Base-by-base conservation (phyloP, 257 asterid genomes). In the Lycium barbarum region DNA sequence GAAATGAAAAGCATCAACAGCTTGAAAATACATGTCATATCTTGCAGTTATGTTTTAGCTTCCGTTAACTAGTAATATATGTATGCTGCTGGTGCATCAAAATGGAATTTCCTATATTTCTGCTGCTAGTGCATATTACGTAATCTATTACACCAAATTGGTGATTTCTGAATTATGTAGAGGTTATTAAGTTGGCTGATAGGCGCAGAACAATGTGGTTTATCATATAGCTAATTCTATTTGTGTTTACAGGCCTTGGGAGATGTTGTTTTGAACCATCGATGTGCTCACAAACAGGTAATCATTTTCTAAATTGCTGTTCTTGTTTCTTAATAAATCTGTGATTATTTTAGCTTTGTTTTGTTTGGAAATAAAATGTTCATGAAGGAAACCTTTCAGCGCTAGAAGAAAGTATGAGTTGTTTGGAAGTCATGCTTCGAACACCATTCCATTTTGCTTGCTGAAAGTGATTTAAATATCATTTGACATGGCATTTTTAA, bases 241-340 rank as follows among this genome's bases (percentile, higher is more conserved):
- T 63, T 79, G 57, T 84, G 68, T 78, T 49, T 79, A 59, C 86
- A 88, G 92, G 90, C 86, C 84, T 86, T 89, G 89, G 92, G 88
- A 83, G 92, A 89, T 61, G 90, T 83, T 40, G 92, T 89, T 58
- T 84, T 89, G 86, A 89, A 89, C 63, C 92, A 89, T 87, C 86
- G 92, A 67, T 89, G 92, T 74, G 92, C 92, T 83, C 88, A 89
- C 76, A 86, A 88, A 38, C 91, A 88, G 91, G 91, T 88, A 81
- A 47, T 47, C 79, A n/a, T 38, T 87, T 45, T 15, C 43, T 85
- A 47, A 40, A 61, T 47, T 49, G 33, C 47, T 22, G 20, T 53
- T 26, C 63, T 26, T 76, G 20, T 76, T 76, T 26, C 82, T 36
- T 51, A 13, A 53, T 49, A 76, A 51, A 53, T 53, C 82, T 13